phyloP scores from a whole-genome alignment of 257 asterid species.

The Ocimum tenuiflorum region DNA sequence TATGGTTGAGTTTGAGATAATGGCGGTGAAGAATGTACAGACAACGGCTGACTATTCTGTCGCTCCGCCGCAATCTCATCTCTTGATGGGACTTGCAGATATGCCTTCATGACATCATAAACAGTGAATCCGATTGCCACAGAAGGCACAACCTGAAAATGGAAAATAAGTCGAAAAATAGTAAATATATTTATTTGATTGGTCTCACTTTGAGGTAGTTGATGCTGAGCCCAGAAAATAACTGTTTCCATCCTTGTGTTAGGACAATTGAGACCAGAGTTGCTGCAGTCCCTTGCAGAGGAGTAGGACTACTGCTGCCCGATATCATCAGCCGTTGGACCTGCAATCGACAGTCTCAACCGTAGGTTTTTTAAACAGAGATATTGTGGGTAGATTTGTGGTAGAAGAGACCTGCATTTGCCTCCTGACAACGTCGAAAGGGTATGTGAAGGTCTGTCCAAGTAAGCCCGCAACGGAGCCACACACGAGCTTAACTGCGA shows the following conservation, averaged over 20 bases:
- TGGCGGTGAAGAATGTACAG: slow-evolving; percentile 35
- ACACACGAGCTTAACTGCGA: slow-evolving; percentile 71
- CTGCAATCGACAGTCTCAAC: slow-evolving; percentile 28
- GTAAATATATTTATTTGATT: too few species aligned
- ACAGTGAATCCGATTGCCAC: slow-evolving; percentile 93
- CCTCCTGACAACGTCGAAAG: slow-evolving; percentile 85
- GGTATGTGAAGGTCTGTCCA: slow-evolving; percentile 94
- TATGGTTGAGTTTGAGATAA: slow-evolving; percentile 30
- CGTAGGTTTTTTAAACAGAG: not conserved
- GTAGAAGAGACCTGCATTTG: slow-evolving; percentile 76
- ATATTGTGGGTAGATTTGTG: too few species aligned
- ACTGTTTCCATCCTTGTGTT: slow-evolving; percentile 78
- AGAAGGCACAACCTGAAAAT: slow-evolving; percentile 79
- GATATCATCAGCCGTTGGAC: slow-evolving; percentile 60
- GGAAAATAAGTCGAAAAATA: slow-evolving; percentile 2
- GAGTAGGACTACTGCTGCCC: slow-evolving; percentile 17
- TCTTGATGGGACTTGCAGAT: slow-evolving; percentile 69
- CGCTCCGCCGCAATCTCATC: slow-evolving; percentile 39
- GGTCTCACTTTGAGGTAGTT: slow-evolving; percentile 74
- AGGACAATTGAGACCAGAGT: slow-evolving; percentile 50
- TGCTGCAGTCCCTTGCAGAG: slow-evolving; percentile 52
- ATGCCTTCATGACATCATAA: slow-evolving; percentile 73
- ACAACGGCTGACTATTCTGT: slow-evolving; percentile 31
- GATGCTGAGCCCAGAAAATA: slow-evolving; percentile 92
- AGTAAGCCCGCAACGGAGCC: slow-evolving; percentile 91